Evolutionary conservation across 306 rosid species (phyloP).

Genomic region (Glycyrrhiza uralensis): DNA sequence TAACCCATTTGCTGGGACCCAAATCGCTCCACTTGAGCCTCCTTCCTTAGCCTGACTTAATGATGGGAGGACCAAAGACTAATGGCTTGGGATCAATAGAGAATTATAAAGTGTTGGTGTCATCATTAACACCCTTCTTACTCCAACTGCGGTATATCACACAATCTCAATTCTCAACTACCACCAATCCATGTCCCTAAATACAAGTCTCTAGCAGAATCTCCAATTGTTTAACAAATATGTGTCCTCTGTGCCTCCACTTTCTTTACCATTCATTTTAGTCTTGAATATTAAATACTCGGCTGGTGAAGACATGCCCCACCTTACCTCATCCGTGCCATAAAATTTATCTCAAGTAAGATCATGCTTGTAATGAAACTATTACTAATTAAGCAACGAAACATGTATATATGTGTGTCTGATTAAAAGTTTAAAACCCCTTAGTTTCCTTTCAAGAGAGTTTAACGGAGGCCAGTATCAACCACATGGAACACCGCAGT

Average conservation of each 20-base stretch:
- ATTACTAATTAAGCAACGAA: neutral
- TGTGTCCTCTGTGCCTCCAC: constrained; percentile 33
- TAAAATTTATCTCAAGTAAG: constrained; percentile 13
- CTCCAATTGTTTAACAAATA: constrained; percentile 27
- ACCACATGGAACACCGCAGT: neutral
- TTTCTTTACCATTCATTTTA: constrained; percentile 35
- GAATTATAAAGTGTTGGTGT: neutral
- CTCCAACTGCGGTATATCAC: neutral
- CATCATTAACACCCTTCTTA: constrained; percentile 11
- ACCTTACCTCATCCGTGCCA: constrained; percentile 17
- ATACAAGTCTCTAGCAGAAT: constrained; percentile 4
- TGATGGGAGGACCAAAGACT: neutral
- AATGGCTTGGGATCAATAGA: neutral
- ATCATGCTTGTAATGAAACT: constrained; percentile 30
- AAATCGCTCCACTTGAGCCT: neutral
- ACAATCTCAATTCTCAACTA: constrained; percentile 16
- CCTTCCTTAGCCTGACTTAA: neutral
- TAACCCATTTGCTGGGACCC: neutral
- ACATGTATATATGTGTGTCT: neutral
- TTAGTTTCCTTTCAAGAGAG: neutral
- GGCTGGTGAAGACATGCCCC: constrained; percentile 33
- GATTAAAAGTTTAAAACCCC: neutral
- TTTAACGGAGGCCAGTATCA: neutral
- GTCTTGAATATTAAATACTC: constrained; percentile 24
- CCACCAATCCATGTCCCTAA: constrained; percentile 20